Conservation (phyloP, 2,329 filamentous ascomycete species). For the Raffaelea deltoideospora region DNA sequence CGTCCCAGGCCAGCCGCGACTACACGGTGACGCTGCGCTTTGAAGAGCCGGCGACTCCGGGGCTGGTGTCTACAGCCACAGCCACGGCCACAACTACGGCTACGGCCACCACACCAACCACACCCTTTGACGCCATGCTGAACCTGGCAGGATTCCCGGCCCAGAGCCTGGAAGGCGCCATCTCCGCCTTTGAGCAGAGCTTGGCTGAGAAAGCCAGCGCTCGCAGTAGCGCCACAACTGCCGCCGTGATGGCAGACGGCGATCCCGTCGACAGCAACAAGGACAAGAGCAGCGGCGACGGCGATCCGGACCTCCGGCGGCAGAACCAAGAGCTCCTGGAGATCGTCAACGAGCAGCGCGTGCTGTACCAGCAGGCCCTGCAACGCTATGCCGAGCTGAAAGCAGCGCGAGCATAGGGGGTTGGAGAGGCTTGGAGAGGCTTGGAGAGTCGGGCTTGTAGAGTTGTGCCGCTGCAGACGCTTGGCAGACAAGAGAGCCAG, state of each 20-base stretch:
- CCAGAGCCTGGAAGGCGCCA: constrained; percentile 32
- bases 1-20: constrained; percentile 49
- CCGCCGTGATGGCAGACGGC: neutral
- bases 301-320: constrained; percentile 19
- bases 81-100: neutral
- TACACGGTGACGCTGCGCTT: constrained; percentile 55
- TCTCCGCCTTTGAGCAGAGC: constrained; percentile 27
- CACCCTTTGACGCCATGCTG: constrained; percentile 28
- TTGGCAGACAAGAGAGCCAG: too few species aligned
- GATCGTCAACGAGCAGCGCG: constrained; percentile 22
- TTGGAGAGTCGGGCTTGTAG: too few species aligned
- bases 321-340: constrained; percentile 24
- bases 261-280: neutral
- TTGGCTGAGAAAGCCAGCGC: constrained; percentile 4
- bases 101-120: neutral
- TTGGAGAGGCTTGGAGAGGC: too few species aligned
- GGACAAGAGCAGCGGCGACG: constrained; percentile 6
- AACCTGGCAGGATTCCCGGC: constrained; percentile 29
- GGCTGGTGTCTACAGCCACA: too few species aligned
- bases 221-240: too few species aligned
- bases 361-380: constrained; percentile 18
- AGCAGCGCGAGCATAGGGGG: constrained; percentile 1
- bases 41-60: constrained; percentile 22
- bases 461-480: too few species aligned
- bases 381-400: constrained; percentile 15